A percentile compares a stretch with the other conserved stretches of the same genome.
These are phyloP conservation scores for Ophiocordyceps camponoti-leonardi DNA, from an alignment of 2,329 filamentous ascomycete species.

Conservation along the genomic window DNA sequence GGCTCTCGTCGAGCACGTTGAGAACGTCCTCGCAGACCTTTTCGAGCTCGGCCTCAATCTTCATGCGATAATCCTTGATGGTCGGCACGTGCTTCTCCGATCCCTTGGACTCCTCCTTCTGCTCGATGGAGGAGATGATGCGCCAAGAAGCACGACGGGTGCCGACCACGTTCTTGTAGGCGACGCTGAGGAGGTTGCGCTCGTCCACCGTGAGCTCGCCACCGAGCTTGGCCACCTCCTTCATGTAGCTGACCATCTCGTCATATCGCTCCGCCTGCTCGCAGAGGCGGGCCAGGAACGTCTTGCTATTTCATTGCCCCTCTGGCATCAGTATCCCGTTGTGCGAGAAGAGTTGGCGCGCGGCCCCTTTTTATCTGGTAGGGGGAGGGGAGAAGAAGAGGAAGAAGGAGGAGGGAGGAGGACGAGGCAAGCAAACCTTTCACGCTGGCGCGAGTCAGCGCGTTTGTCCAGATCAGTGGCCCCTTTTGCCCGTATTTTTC, in stretches of 20 bases:
- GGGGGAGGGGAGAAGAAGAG: too few species aligned
- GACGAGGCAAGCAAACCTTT: conserved; percentile 37
- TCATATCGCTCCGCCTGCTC: conserved; percentile 99
- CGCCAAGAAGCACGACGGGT: conserved; percentile 97
- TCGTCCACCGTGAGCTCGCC: conserved; percentile 84
- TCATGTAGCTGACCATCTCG: conserved; percentile 99
- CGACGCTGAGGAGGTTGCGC: conserved; percentile 95
- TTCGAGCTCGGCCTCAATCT: conserved; percentile 95
- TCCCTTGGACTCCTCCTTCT: conserved; percentile 99
- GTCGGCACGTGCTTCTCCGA: conserved; percentile 84
- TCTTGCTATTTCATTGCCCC: conserved; percentile 53
- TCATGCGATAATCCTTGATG: conserved; percentile 94
- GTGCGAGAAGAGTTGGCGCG: too few species aligned
- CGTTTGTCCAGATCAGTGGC: background rate
- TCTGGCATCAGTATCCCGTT: too few species aligned
- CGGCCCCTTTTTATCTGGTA: too few species aligned
- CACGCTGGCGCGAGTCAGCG: conserved; percentile 32
- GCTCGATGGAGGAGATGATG: conserved; percentile 99
- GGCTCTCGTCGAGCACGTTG: conserved; percentile 77
- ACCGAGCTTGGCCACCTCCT: conserved; percentile 89
- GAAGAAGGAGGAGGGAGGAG: conserved; percentile 1
- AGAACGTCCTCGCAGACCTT: conserved; percentile 97
- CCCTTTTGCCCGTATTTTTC: too few species aligned
- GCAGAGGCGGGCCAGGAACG: conserved; percentile 98
- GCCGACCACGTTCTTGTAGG: conserved; percentile 99